Conservation (phyloP, 2,329 filamentous ascomycete species). For the Penicillium palitans region DNA sequence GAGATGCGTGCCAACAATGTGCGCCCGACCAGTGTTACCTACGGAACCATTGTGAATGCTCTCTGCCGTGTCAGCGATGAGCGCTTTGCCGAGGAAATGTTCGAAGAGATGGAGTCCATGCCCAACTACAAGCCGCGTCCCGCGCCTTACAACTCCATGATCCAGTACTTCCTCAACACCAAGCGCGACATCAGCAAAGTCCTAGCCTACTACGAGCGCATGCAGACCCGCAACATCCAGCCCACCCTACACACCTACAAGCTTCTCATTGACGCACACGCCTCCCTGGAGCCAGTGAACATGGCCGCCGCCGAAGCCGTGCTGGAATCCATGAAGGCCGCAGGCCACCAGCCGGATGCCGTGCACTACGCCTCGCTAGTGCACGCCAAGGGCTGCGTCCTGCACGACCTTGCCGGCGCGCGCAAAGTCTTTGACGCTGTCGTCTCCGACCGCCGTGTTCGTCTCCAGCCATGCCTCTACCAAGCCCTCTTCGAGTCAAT, state of each 20-base stretch:
- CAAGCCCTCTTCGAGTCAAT: conserved; percentile 96
- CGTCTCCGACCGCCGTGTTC: conserved; percentile 64
- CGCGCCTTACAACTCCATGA: conserved; percentile 98
- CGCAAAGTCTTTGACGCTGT: conserved; percentile 80
- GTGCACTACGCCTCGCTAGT: conserved; percentile 96
- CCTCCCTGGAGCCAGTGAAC: conserved; percentile 86
- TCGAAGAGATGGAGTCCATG: conserved; percentile 99
- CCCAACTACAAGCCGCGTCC: conserved; percentile 98
- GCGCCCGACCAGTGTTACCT: conserved; percentile 94
- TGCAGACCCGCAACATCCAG: conserved; percentile 81
- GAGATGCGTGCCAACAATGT: conserved; percentile 95
- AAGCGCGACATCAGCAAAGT: conserved; percentile 96
- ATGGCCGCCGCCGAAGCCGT: conserved; percentile 85
- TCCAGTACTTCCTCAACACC: conserved; percentile 98
- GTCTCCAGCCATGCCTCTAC: conserved; percentile 81
- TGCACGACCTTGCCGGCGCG: conserved; percentile 86
- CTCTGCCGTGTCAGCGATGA: conserved; percentile 96
- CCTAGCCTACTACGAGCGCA: conserved; percentile 89
- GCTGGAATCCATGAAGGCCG: conserved; percentile 71
- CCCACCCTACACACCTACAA: conserved; percentile 98
- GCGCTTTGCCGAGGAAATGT: conserved; percentile 95
- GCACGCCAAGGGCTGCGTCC: conserved; percentile 90
- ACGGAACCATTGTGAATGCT: conserved; percentile 97
- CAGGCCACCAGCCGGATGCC: conserved; percentile 77
- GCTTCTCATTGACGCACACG: conserved; percentile 91